Conservation (phyloP, 2,329 filamentous ascomycete genomes). For the Tolypocladium pustulatum region DNA sequence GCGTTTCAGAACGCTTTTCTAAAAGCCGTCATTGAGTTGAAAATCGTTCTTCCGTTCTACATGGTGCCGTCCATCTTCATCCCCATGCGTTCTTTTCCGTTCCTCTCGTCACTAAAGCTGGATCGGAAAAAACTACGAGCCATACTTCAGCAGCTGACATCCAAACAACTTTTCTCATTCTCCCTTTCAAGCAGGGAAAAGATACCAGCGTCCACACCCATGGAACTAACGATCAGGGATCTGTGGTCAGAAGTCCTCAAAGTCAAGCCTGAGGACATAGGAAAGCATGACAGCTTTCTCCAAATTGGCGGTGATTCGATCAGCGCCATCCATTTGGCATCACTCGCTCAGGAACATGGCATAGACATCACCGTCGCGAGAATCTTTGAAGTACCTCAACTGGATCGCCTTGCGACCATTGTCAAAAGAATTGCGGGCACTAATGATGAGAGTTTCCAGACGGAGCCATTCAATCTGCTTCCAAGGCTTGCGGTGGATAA, state of each 20-base stretch:
- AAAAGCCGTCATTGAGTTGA: neutral
- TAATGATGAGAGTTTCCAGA: neutral
- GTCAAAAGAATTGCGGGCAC: neutral
- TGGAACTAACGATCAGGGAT: neutral
- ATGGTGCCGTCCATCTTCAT: neutral
- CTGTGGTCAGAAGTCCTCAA: slow-evolving; percentile 3
- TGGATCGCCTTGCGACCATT: neutral
- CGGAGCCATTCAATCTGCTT: neutral
- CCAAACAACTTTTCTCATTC: neutral
- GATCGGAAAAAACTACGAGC: slow-evolving; percentile 5
- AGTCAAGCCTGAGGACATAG: neutral
- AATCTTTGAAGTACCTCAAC: neutral
- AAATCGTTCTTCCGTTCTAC: slow-evolving; percentile 1
- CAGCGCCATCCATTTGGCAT: slow-evolving; percentile 1
- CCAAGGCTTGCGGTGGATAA: neutral
- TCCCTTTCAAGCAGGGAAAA: neutral
- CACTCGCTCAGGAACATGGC: neutral
- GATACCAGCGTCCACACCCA: neutral
- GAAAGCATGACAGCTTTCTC: neutral
- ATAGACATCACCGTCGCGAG: neutral
- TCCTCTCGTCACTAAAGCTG: slow-evolving; percentile 7
- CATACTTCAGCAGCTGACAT: neutral
- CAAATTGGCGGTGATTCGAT: slow-evolving; percentile 7
- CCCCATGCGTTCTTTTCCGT: slow-evolving; percentile 3
- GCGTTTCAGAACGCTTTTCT: neutral